Evolutionary conservation across 2,329 filamentous ascomycete genomes (phyloP).

Genomic region (Aspergillus ruber): DNA sequence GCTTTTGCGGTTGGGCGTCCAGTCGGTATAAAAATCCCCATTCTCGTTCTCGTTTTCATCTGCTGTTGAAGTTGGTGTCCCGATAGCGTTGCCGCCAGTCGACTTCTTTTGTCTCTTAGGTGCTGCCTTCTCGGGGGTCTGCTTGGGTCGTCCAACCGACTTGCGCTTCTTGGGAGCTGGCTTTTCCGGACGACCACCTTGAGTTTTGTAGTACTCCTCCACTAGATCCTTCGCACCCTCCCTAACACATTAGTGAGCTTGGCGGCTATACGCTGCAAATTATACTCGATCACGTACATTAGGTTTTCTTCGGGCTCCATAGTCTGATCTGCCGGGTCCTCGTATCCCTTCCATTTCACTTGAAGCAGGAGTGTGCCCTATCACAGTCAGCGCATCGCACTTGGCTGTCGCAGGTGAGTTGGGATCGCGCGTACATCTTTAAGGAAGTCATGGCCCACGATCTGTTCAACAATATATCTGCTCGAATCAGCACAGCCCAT

Average conservation of each 20-base stretch:
- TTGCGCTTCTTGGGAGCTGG: conserved; percentile 27
- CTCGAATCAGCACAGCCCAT: conserved; percentile 9
- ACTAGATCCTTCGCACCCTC: conserved; percentile 36
- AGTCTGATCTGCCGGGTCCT: conserved; percentile 38
- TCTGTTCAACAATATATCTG: conserved; percentile 38
- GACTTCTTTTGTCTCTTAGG: conserved; percentile 25
- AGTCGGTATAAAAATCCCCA: conserved; percentile 20
- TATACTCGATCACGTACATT: conserved; percentile 22
- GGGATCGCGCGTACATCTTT: conserved; percentile 20
- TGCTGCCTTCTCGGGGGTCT: conserved; percentile 14
- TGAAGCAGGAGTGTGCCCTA: conserved; percentile 34
- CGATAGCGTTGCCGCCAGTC: conserved; percentile 9
- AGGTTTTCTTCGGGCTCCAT: conserved; percentile 42
- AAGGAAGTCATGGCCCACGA: conserved; percentile 31
- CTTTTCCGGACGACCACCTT: conserved; percentile 37
- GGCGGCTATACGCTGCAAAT: not conserved
- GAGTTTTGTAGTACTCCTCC: conserved; percentile 34
- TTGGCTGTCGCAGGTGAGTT: not conserved
- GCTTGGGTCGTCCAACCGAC: conserved; percentile 25
- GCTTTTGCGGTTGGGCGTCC: conserved; percentile 34
- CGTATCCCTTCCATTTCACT: conserved; percentile 46
- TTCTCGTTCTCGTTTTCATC: not conserved
- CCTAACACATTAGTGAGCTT: conserved; percentile 19
- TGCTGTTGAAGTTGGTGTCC: conserved; percentile 13
- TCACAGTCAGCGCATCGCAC: conserved; percentile 11